These are phyloP conservation scores for Geotrichum reessii DNA, from an alignment of 1,139 yeast genomes.

Conservation along the genomic window DNA sequence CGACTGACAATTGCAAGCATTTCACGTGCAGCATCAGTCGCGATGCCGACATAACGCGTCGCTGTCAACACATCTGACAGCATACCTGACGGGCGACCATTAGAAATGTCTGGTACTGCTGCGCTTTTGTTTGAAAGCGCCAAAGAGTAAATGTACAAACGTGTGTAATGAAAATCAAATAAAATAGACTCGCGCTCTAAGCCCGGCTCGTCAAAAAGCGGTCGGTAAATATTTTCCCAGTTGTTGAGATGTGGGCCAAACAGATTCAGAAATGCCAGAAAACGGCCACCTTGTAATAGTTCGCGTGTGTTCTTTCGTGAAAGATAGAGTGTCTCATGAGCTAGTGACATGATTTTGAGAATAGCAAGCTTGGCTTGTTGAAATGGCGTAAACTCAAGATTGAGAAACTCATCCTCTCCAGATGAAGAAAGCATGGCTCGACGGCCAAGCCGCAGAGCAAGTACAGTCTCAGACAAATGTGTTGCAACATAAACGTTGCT, in stretches of 20 bases:
- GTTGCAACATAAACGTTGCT: conserved; percentile 75
- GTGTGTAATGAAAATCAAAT: conserved; percentile 79
- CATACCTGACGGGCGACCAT: conserved; percentile 21
- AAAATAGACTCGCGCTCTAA: conserved; percentile 66
- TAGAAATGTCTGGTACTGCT: conserved; percentile 6
- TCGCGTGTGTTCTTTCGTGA: conserved; percentile 36
- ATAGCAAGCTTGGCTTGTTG: conserved; percentile 79
- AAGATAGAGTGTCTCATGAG: conserved; percentile 75
- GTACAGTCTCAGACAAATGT: conserved; percentile 68
- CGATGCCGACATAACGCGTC: conserved; percentile 73
- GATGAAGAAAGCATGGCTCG: conserved; percentile 35
- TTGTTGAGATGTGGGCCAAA: conserved; percentile 69
- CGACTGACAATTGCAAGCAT: conserved; percentile 66
- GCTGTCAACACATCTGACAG: conserved; percentile 56
- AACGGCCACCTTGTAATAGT: conserved; percentile 47
- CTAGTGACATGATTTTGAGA: conserved; percentile 70
- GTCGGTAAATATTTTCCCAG: conserved; percentile 66
- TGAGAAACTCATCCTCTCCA: conserved; percentile 31
- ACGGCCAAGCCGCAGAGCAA: conserved; percentile 38
- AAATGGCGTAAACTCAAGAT: conserved; percentile 48
- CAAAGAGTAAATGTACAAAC: conserved; percentile 73
- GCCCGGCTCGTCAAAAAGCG: conserved; percentile 48
- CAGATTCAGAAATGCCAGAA: conserved; percentile 63
- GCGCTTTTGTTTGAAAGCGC: conserved; percentile 50
- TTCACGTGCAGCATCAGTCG: conserved; percentile 80